Conservation (phyloP, 768 basidiomycete genomes). For the Pisolithus albus region DNA sequence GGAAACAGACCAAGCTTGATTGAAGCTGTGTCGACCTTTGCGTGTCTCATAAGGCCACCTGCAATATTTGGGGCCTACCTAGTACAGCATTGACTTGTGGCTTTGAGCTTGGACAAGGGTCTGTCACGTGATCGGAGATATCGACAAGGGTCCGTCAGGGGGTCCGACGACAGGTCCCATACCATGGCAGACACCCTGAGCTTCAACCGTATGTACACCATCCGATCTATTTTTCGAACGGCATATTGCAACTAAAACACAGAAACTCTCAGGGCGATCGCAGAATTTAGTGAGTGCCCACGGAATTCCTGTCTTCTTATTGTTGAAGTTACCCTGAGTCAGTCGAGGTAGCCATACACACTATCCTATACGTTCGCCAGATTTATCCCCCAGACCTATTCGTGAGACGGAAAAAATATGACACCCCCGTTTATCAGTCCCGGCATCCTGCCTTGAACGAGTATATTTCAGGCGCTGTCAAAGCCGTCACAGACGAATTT, state of each 20-base stretch:
- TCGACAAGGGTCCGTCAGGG: background rate
- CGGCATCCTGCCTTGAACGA: conserved; percentile 85
- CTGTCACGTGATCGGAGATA: background rate
- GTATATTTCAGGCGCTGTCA: conserved; percentile 84
- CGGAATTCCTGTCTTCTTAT: background rate
- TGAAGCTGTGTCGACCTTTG: too few relatives aligned
- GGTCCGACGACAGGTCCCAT: background rate
- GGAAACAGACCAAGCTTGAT: too few relatives aligned
- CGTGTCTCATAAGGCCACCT: too few relatives aligned
- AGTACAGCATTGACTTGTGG: too few relatives aligned
- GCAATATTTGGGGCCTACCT: too few relatives aligned
- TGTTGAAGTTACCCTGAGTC: conserved; percentile 9
- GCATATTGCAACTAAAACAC: conserved; percentile 7
- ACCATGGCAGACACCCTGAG: conserved; percentile 28
- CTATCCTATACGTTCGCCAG: conserved; percentile 84
- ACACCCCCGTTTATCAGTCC: conserved; percentile 87
- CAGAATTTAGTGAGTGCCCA: conserved; percentile 58
- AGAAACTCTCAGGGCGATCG: conserved; percentile 61
- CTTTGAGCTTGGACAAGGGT: too few relatives aligned
- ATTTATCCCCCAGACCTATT: conserved; percentile 89
- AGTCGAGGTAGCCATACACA: conserved; percentile 95
- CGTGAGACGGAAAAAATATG: conserved; percentile 80
- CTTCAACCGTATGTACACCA: conserved; percentile 31
- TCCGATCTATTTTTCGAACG: background rate
- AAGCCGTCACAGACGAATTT: conserved; percentile 76